Conservation (phyloP, 441 rosid genomes). For the Pelargonium citronellum region DNA sequence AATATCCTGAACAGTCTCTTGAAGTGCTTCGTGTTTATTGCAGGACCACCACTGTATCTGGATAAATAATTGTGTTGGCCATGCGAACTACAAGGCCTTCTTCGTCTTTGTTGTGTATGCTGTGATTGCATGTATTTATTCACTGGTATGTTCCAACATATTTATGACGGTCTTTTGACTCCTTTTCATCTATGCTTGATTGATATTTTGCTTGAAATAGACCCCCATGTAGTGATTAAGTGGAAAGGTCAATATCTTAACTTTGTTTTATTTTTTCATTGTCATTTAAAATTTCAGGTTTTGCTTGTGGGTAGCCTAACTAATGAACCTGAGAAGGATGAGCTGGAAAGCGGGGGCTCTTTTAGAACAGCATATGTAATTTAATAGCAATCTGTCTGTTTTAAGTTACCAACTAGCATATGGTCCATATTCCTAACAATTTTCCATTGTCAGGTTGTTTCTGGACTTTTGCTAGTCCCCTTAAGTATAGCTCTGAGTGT, state of each 20-base stretch:
- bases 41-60: constrained; percentile 96
- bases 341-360: constrained; percentile 52
- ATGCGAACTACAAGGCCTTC: constrained; percentile 83
- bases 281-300: constrained; percentile 40
- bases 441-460: constrained; percentile 51
- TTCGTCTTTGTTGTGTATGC: constrained; percentile 70
- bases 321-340: constrained; percentile 57
- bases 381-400: constrained; percentile 16
- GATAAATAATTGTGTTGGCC: constrained; percentile 94
- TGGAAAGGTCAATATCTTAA: constrained; percentile 11
- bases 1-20: constrained; percentile 25
- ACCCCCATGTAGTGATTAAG: not conserved
- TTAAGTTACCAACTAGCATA: constrained; percentile 18
- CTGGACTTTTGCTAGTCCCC: constrained; percentile 63
- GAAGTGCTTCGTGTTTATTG: constrained; percentile 37
- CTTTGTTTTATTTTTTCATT: not conserved
- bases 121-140: constrained; percentile 57
- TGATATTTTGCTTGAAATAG: constrained; percentile 1
- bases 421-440: constrained; percentile 12
- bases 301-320: constrained; percentile 82
- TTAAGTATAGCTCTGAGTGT: constrained; percentile 50
- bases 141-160: constrained; percentile 49
- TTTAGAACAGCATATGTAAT: constrained; percentile 66
- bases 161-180: too few species aligned
- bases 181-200: not conserved